Evolutionary conservation across 257 asterid species (phyloP).

Genomic region (Vinca minor): DNA sequence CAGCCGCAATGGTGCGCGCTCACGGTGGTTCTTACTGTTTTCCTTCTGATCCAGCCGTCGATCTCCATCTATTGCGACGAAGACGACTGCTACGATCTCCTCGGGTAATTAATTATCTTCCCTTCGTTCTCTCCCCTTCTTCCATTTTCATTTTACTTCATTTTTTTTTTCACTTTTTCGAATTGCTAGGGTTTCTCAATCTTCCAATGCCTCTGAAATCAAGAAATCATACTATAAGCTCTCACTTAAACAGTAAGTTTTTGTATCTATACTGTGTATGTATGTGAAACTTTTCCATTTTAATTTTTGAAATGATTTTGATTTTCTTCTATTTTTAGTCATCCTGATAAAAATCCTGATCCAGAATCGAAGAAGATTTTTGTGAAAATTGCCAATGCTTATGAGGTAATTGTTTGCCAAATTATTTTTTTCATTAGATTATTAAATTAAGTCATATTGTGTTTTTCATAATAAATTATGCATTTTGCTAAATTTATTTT

Average conservation of each 20-base stretch:
- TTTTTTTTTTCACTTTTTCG: not conserved
- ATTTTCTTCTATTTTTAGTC: slow-evolving; percentile 32
- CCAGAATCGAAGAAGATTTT: slow-evolving; percentile 73
- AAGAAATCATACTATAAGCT: slow-evolving; percentile 51
- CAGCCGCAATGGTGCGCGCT: too few species aligned
- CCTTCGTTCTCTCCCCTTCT: not conserved
- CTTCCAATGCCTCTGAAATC: slow-evolving; percentile 40
- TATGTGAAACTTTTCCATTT: not conserved
- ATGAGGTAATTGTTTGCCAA: slow-evolving; percentile 47
- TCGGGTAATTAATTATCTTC: slow-evolving; percentile 41
- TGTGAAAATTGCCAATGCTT: slow-evolving; percentile 87
- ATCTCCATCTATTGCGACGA: slow-evolving; percentile 87
- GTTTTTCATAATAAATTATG: too few species aligned
- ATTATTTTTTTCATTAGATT: not conserved
- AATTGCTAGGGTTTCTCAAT: slow-evolving; percentile 36
- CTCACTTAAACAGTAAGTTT: slow-evolving; percentile 64
- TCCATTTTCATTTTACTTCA: not conserved
- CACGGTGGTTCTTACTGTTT: slow-evolving; percentile 30
- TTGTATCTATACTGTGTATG: not conserved
- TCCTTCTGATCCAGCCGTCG: slow-evolving; percentile 57
- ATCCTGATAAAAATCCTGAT: slow-evolving; percentile 93
- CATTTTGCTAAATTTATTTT: too few species aligned
- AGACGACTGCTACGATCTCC: slow-evolving; percentile 89
- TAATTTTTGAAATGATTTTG: slow-evolving; percentile 3
- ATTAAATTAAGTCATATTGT: not conserved